Conservation (phyloP, 2,329 filamentous ascomycete genomes). For the Colletotrichum lini region DNA sequence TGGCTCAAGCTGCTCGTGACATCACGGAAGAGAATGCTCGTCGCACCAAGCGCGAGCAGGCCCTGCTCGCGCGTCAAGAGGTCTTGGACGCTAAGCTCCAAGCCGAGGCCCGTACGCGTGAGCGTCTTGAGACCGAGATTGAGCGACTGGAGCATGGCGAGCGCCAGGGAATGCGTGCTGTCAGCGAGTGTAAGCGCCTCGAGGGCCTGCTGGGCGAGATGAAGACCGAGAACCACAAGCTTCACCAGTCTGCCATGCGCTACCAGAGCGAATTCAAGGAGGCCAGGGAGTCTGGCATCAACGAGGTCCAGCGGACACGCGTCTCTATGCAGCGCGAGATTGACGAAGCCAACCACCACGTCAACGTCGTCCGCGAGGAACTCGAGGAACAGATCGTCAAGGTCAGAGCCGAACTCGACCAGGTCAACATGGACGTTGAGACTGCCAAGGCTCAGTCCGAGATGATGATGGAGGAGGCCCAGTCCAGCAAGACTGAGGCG, state of each 20-base stretch:
- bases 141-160: slow-evolving; percentile 76
- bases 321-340: slow-evolving; percentile 85
- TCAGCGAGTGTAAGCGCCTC: slow-evolving; percentile 73
- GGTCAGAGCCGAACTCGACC: slow-evolving; percentile 82
- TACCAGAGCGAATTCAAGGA: slow-evolving; percentile 89
- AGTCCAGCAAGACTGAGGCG: slow-evolving; percentile 74
- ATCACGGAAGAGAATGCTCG: slow-evolving; percentile 86
- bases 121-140: slow-evolving; percentile 77
- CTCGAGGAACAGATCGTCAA: slow-evolving; percentile 84
- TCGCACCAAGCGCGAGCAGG: slow-evolving; percentile 84
- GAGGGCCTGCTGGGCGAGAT: slow-evolving; percentile 70
- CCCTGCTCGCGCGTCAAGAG: slow-evolving; percentile 83
- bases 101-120: slow-evolving; percentile 79
- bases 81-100: slow-evolving; percentile 84
- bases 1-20: slow-evolving; percentile 83
- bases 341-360: slow-evolving; percentile 86
- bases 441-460: slow-evolving; percentile 86
- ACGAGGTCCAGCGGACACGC: slow-evolving; percentile 86
- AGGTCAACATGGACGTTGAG: slow-evolving; percentile 83
- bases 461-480: slow-evolving; percentile 86
- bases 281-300: slow-evolving; percentile 82
- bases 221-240: slow-evolving; percentile 77
- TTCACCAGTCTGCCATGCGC: slow-evolving; percentile 77
- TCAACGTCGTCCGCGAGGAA: slow-evolving; percentile 85
- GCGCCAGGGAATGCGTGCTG: slow-evolving; percentile 74